Evolutionary conservation across 2,329 filamentous ascomycete genomes (phyloP).

Genomic region (Pseudogymnoascus sp.): DNA sequence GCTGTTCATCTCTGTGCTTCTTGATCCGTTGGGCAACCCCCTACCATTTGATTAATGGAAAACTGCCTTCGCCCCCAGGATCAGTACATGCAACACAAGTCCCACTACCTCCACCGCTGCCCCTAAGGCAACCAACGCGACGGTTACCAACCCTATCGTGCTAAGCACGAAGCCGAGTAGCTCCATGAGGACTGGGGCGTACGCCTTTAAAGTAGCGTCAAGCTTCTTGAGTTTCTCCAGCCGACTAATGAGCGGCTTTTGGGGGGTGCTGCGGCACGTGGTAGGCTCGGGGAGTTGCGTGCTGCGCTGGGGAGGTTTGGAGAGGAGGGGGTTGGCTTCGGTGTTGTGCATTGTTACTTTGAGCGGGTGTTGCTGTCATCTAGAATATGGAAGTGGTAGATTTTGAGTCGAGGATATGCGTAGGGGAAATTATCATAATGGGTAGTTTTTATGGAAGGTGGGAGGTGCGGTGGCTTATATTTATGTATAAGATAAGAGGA

Average conservation of each 20-base stretch:
- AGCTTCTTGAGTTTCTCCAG: neutral
- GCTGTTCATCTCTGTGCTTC: neutral
- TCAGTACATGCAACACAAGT: neutral
- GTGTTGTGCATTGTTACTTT: neutral
- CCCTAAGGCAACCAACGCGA: neutral
- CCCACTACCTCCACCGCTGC: neutral
- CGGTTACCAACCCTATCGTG: neutral
- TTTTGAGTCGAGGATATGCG: neutral
- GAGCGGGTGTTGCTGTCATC: neutral
- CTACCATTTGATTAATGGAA: neutral
- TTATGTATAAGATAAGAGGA: neutral
- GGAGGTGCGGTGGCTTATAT: neutral
- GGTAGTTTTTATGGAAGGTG: neutral
- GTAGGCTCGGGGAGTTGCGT: neutral
- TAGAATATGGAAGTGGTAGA: neutral
- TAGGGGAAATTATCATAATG: neutral
- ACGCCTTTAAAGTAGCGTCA: neutral
- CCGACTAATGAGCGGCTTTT: neutral
- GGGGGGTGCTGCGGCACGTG: neutral
- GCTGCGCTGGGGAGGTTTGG: neutral
- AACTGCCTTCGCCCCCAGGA: neutral
- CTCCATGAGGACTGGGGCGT: neutral
- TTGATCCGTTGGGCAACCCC: neutral
- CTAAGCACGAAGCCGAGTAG: neutral
- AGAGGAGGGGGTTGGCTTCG: neutral